Conservation (phyloP, 768 basidiomycete species). For the Lactarius akahatsu region DNA sequence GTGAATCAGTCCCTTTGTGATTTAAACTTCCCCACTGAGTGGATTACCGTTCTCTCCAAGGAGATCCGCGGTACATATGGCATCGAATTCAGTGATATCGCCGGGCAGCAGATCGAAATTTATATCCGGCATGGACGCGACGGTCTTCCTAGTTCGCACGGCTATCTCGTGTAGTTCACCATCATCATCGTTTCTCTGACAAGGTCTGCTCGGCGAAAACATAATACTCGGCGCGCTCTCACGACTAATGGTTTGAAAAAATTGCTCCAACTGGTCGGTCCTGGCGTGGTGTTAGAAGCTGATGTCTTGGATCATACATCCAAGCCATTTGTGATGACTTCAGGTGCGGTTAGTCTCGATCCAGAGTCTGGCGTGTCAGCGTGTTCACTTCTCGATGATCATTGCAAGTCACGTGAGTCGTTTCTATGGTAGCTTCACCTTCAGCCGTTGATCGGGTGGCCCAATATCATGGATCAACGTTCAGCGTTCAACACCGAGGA, state of each 20-base stretch:
- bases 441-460: not conserved
- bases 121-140: not conserved
- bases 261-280: too few species aligned
- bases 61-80: not conserved
- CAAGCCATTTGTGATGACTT: too few species aligned
- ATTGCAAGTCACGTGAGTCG: slow-evolving; percentile 29
- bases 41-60: not conserved
- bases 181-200: too few species aligned
- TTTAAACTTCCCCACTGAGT: too few species aligned
- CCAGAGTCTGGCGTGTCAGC: slow-evolving; percentile 71
- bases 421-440: not conserved
- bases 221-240: too few species aligned
- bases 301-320: too few species aligned
- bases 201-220: too few species aligned
- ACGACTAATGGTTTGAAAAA: too few species aligned
- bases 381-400: slow-evolving; percentile 50
- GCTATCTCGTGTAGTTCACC: not conserved
- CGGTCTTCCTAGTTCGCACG: not conserved
- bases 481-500: not conserved
- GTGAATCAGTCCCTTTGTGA: not conserved
- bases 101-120: not conserved
- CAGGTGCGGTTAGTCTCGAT: slow-evolving; percentile 48
- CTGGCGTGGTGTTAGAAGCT: too few species aligned
- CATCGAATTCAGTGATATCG: not conserved
- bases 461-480: not conserved